Conservation (phyloP, 2,329 filamentous ascomycete genomes). For the Ophiostoma populinum region DNA sequence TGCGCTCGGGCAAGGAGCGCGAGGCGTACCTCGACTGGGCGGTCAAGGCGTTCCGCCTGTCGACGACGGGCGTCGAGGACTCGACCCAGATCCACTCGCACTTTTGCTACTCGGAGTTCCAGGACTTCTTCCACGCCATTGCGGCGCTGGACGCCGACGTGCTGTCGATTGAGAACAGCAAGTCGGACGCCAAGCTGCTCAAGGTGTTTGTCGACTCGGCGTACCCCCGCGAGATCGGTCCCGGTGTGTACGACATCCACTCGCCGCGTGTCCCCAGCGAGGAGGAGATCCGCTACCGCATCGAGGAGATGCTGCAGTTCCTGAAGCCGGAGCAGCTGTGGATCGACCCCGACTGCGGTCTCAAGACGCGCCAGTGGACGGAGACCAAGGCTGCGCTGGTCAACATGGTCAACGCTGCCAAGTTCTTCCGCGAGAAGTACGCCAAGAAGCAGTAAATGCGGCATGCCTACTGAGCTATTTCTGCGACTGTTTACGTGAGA, state of each 20-base stretch:
- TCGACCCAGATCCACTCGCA: constrained; percentile 99
- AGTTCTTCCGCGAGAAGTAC: constrained; percentile 88
- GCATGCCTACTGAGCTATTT: too few relatives aligned
- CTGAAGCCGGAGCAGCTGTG: constrained; percentile 97
- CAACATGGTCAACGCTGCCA: constrained; percentile 98
- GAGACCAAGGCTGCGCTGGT: constrained; percentile 91
- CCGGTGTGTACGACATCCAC: constrained; percentile 99
- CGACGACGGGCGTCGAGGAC: constrained; percentile 83
- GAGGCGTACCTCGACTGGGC: constrained; percentile 96
- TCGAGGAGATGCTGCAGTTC: constrained; percentile 95
- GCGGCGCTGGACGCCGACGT: constrained; percentile 95
- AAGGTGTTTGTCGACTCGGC: constrained; percentile 95
- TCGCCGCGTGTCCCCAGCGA: constrained; percentile 91
- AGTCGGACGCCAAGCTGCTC: constrained; percentile 97
- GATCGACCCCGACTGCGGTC: constrained; percentile 98
- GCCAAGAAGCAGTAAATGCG: constrained; percentile 36
- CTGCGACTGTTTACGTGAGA: constrained; percentile 11
- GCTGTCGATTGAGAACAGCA: constrained; percentile 99
- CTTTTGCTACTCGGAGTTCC: constrained; percentile 99
- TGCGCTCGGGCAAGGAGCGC: constrained; percentile 83
- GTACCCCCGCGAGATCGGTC: constrained; percentile 95
- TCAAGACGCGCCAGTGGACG: constrained; percentile 97
- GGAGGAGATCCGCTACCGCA: constrained; percentile 95
- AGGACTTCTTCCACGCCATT: constrained; percentile 99
- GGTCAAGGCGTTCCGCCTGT: constrained; percentile 93